These are phyloP conservation scores for Penicillium sp. DNA, from an alignment of 2,329 filamentous ascomycete genomes.

Conservation along the genomic window DNA sequence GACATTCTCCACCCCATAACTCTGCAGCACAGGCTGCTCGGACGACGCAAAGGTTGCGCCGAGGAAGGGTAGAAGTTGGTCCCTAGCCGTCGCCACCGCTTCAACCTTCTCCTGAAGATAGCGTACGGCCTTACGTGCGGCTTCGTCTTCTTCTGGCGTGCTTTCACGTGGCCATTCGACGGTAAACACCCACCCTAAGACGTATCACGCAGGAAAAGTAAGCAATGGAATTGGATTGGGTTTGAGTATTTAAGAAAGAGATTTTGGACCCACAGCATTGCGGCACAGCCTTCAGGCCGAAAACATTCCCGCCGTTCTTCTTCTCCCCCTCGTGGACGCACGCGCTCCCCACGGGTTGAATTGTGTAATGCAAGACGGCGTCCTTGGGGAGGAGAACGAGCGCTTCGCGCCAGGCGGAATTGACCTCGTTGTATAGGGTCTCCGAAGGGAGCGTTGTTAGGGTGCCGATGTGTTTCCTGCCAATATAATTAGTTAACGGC, in stretches of 20 bases:
- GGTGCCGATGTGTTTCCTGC: neutral
- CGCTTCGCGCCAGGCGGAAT: neutral
- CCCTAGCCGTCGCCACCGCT: conserved; percentile 10
- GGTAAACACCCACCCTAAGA: neutral
- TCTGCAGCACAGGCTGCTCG: conserved; percentile 10
- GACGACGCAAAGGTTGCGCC: conserved; percentile 12
- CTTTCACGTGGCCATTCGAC: neutral
- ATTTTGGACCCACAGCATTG: neutral
- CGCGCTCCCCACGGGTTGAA: neutral
- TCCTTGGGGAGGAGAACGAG: neutral
- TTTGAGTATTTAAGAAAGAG: neutral
- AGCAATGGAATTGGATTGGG: no score
- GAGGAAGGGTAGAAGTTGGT: conserved; percentile 13
- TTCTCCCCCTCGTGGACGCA: neutral
- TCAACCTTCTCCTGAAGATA: conserved; percentile 18
- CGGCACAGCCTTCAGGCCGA: neutral
- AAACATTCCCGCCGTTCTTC: neutral
- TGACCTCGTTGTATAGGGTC: neutral
- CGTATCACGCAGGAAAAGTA: no score
- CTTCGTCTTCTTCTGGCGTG: neutral
- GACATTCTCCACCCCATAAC: conserved; percentile 15
- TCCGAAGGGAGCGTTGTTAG: neutral
- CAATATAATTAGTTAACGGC: no score
- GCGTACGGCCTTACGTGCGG: neutral
- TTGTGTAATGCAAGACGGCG: neutral